A percentile compares a stretch with the other conserved stretches of the same genome.
phyloP scores from a whole-genome alignment of 257 asterid species.

The Solanum bulbocastanum region DNA sequence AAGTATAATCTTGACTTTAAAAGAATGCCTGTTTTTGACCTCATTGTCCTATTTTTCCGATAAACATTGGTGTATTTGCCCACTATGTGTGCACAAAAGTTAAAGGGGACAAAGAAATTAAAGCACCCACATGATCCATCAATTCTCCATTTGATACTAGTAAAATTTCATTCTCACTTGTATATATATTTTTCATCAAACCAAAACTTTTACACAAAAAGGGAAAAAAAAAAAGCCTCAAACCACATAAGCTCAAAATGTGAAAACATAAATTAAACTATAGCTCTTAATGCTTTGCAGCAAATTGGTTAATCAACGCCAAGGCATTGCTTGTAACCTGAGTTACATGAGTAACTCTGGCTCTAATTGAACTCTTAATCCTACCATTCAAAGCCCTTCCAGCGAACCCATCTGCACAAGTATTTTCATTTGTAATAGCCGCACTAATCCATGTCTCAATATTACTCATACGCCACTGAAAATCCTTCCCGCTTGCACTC shows the following conservation, averaged over 20 bases:
- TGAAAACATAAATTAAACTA: not conserved
- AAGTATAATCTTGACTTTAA: too few species aligned
- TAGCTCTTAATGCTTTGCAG: constrained; percentile 17
- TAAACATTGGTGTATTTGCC: not conserved
- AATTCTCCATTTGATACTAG: not conserved
- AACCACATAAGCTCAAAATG: not conserved
- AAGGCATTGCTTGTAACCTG: constrained; percentile 60
- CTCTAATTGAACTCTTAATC: constrained; percentile 38
- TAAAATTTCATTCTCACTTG: not conserved
- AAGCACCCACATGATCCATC: not conserved
- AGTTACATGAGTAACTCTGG: constrained; percentile 43
- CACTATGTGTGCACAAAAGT: not conserved
- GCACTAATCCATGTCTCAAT: constrained; percentile 76
- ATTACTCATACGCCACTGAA: constrained; percentile 42
- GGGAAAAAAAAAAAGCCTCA: too few species aligned
- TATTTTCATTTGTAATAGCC: constrained; percentile 50
- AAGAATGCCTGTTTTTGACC: not conserved
- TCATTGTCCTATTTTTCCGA: too few species aligned
- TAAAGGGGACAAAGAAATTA: not conserved
- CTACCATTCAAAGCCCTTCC: constrained; percentile 43
- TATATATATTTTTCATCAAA: not conserved
- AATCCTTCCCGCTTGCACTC: constrained; percentile 17
- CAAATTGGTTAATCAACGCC: constrained; percentile 60
- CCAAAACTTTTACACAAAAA: not conserved
- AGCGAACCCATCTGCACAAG: constrained; percentile 55